Evolutionary conservation across 139 green algal species (phyloP), one percentile per base, ranked within the genome.

Genomic region (Tetraselmis chui): DNA sequence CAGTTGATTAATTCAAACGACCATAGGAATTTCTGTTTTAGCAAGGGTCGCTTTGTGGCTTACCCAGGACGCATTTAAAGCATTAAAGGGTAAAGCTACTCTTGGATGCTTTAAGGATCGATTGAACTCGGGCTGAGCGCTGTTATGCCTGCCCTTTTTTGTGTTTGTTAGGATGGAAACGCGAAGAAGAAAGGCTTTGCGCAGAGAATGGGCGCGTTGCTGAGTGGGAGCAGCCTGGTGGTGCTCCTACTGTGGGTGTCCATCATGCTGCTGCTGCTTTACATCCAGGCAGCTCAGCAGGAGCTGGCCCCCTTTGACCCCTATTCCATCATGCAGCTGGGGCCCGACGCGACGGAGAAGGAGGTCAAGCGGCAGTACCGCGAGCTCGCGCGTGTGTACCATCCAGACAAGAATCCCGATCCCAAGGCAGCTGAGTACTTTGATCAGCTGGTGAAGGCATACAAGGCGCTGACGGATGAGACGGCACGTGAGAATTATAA

Each of bases 371-470:
- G 90, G 80, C 93, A 93, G 0, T 98, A 97, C 87, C 86, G 90
- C 45, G 79, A 91, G 78, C 86, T 97, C 29, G 94, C 91, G 1
- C 76, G 95, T 23, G 79, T 85, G 78, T 98, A 93, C 81, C 95
- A 98, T 80, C 95, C 95, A 1, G 95, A 98, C 83, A 98, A 98
- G 89, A 98, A 97, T 83, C 93, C 94, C 1, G 94, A 98, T 82
- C 94, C 93, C 28, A 83, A 87, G 27, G 95, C 94, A 0, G 67
- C 87, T 28, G 81, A 90, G 2, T 97, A 97, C 84, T 98, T 98
- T 89, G 92, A 31, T 32, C 31, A 30, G 31, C 28, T 25, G 58
- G n/a, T 81, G 76, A 80, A 84, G 82, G 86, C 87, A 0, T 91
- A 91, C 83, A 87, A 86, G 32, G 83, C 87, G 25, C 80, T 91